Conservation (phyloP, 2,329 filamentous ascomycete species). For the Penicillium sp. region DNA sequence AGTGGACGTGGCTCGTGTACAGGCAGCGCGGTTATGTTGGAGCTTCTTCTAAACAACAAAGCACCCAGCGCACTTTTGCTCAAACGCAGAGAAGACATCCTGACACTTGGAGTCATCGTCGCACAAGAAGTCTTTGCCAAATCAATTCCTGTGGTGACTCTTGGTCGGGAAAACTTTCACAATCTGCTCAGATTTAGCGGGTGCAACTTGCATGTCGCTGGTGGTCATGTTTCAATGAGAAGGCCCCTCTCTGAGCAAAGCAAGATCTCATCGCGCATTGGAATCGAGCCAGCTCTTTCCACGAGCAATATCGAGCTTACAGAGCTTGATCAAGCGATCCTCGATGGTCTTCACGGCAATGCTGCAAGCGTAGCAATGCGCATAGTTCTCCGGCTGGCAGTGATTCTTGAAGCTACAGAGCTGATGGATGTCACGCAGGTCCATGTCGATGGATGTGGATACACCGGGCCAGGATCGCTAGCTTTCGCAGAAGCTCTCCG, state of each 20-base stretch:
- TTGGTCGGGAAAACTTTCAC: neutral
- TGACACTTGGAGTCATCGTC: neutral
- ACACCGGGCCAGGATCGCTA: neutral
- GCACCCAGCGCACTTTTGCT: neutral
- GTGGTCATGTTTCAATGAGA: neutral
- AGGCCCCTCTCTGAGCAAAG: neutral
- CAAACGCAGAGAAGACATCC: neutral
- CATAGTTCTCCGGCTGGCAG: neutral
- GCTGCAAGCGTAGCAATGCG: neutral
- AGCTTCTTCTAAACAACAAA: neutral
- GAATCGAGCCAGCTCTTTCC: neutral
- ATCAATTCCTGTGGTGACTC: neutral
- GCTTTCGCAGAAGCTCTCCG: neutral
- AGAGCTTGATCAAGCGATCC: neutral
- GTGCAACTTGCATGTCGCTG: neutral
- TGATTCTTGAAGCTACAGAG: neutral
- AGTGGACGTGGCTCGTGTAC: neutral
- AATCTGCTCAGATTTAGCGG: neutral
- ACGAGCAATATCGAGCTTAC: neutral
- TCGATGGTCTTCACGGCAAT: neutral
- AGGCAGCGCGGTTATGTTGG: neutral
- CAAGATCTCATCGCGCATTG: too few relatives aligned
- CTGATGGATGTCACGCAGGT: neutral
- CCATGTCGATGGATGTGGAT: neutral
- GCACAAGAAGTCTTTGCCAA: neutral